Evolutionary conservation across 257 asterid genomes (phyloP).

Genomic region (Lantana camara): DNA sequence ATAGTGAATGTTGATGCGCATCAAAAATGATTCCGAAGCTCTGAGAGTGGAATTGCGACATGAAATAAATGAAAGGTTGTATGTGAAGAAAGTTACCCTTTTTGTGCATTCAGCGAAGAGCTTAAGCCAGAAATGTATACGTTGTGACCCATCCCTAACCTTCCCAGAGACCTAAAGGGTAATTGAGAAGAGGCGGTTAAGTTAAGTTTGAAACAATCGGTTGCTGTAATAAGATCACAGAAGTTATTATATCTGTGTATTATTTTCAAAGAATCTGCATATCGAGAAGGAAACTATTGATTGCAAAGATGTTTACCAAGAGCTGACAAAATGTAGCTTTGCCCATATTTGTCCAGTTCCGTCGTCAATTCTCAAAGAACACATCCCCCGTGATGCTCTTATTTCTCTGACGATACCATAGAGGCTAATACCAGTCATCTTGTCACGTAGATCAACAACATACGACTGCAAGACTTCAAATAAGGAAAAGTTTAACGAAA

Average conservation of each 20-base stretch:
- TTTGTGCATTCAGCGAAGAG: constrained; percentile 53
- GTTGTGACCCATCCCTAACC: constrained; percentile 72
- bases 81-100: constrained; percentile 41
- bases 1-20: neutral
- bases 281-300: too few relatives aligned
- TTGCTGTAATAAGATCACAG: too few relatives aligned
- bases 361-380: constrained; percentile 70
- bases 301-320: constrained; percentile 53
- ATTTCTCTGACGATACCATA: constrained; percentile 67
- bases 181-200: neutral
- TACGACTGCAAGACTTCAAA: constrained; percentile 82
- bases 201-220: too few relatives aligned
- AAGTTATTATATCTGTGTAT: too few relatives aligned
- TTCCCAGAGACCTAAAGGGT: constrained; percentile 75
- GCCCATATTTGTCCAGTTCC: constrained; percentile 76
- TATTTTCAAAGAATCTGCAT: too few relatives aligned
- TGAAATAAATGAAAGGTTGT: neutral
- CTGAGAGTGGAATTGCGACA: too few relatives aligned
- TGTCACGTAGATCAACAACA: constrained; percentile 77
- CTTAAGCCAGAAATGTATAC: constrained; percentile 77
- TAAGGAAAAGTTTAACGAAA: constrained; percentile 33
- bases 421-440: constrained; percentile 91
- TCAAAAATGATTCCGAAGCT: neutral
- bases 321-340: constrained; percentile 63
- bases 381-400: constrained; percentile 45